These are phyloP conservation scores for Pichia rugopelliculosa DNA, from an alignment of 805 yeast genomes.

Conservation along the genomic window DNA sequence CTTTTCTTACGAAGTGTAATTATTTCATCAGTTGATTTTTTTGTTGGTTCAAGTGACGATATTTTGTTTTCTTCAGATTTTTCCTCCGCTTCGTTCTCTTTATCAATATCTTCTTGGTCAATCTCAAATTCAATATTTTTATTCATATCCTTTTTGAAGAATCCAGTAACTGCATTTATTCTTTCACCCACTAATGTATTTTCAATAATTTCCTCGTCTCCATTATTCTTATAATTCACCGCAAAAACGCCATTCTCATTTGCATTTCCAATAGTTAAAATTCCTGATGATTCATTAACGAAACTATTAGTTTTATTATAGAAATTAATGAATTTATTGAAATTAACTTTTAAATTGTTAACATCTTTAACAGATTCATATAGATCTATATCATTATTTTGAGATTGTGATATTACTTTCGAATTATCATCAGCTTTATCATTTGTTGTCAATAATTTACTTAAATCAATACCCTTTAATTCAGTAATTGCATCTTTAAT, in stretches of 20 bases:
- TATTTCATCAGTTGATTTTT: conserved; percentile 20
- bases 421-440: conserved; percentile 4
- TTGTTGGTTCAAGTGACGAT: conserved; percentile 9
- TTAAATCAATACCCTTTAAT: conserved; percentile 18
- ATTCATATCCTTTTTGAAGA: conserved; percentile 11
- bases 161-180: conserved; percentile 12
- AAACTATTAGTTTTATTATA: conserved; percentile 2
- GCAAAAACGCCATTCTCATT: conserved; percentile 13
- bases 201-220: conserved; percentile 11
- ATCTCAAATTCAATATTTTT: conserved; percentile 13
- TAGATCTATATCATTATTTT: conserved; percentile 8
- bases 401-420: conserved; percentile 23
- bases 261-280: neutral
- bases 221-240: conserved; percentile 16
- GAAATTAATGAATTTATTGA: conserved; percentile 12
- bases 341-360: conserved; percentile 17
- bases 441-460: conserved; percentile 32
- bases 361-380: conserved; percentile 22
- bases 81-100: conserved; percentile 5
- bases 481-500: conserved; percentile 36
- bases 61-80: conserved; percentile 9
- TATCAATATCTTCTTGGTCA: conserved; percentile 16
- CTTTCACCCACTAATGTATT: conserved; percentile 14
- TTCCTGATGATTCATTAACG: neutral
- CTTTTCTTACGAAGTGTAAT: conserved; percentile 24